A percentile compares a stretch with the other conserved stretches of the same genome.
These are phyloP conservation scores for Aspergillus puulaauensis DNA, from an alignment of 2,329 filamentous ascomycete genomes.

Conservation along the genomic window DNA sequence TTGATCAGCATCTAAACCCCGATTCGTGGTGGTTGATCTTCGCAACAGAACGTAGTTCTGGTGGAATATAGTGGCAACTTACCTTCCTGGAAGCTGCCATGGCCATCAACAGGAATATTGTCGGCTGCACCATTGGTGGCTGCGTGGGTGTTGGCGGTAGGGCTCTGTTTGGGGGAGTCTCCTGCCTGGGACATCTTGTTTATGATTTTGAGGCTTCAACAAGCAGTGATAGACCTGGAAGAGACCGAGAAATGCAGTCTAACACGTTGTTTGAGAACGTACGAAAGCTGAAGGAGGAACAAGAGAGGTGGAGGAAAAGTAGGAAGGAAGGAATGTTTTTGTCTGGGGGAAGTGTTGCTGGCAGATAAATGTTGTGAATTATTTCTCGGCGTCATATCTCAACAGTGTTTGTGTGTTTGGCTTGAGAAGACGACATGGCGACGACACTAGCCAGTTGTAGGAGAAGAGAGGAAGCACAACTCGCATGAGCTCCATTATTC, in stretches of 20 bases:
- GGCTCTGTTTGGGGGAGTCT: neutral
- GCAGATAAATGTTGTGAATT: neutral
- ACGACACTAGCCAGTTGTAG: neutral
- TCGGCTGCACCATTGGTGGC: neutral
- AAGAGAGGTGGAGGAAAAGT: neutral
- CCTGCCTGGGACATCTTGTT: neutral
- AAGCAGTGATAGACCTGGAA: neutral
- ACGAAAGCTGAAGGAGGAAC: neutral
- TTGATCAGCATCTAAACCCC: neutral
- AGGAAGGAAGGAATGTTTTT: neutral
- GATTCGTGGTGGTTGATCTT: neutral
- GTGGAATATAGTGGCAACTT: neutral
- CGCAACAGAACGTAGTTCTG: too few species aligned
- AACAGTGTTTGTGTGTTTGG: conserved; percentile 5
- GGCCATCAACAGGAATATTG: neutral
- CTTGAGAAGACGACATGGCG: too few species aligned
- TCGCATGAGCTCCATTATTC: neutral
- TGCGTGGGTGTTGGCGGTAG: neutral
- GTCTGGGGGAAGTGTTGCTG: conserved; percentile 1
- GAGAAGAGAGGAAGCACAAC: neutral
- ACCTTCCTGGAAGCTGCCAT: neutral
- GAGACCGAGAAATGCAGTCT: neutral
- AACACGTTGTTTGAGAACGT: neutral
- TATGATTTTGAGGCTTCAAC: neutral
- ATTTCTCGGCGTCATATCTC: neutral